These are phyloP conservation scores for Colletotrichum sansevieriae DNA, from an alignment of 2,329 filamentous ascomycete species.

Conservation along the genomic window DNA sequence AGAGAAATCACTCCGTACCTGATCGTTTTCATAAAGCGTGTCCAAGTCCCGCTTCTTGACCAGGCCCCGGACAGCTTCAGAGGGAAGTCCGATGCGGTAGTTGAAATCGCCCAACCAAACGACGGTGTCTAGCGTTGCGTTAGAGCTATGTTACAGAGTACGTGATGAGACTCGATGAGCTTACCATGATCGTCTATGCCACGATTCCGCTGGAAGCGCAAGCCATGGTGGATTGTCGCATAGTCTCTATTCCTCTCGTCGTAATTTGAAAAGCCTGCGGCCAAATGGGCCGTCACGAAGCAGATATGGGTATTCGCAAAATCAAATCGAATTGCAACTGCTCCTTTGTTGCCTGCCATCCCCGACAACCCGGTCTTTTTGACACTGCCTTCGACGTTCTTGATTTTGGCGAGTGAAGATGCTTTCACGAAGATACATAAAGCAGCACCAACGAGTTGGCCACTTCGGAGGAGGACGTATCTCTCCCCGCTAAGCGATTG, in stretches of 20 bases:
- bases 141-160: constrained; percentile 10
- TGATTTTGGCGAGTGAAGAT: constrained; percentile 83
- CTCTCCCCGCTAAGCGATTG: constrained; percentile 75
- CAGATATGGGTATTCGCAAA: constrained; percentile 94
- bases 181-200: constrained; percentile 90
- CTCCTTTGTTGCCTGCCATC: constrained; percentile 98
- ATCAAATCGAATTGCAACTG: constrained; percentile 95
- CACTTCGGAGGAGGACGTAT: constrained; percentile 91
- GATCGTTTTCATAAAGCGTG: constrained; percentile 90
- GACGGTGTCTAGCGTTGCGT: constrained; percentile 62
- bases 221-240: constrained; percentile 84
- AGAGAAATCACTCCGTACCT: constrained; percentile 62
- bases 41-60: constrained; percentile 81
- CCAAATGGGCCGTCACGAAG: constrained; percentile 96
- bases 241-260: constrained; percentile 97
- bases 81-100: constrained; percentile 89
- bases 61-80: constrained; percentile 81
- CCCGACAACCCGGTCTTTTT: constrained; percentile 97
- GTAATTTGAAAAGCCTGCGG: constrained; percentile 96
- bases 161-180: constrained; percentile 33
- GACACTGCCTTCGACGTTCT: constrained; percentile 95
- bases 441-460: constrained; percentile 94
- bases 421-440: constrained; percentile 91
- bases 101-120: constrained; percentile 99
- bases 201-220: constrained; percentile 91